These are phyloP conservation scores for Xylaria sp. DNA, from an alignment of 2,329 filamentous ascomycete species.

Conservation along the genomic window DNA sequence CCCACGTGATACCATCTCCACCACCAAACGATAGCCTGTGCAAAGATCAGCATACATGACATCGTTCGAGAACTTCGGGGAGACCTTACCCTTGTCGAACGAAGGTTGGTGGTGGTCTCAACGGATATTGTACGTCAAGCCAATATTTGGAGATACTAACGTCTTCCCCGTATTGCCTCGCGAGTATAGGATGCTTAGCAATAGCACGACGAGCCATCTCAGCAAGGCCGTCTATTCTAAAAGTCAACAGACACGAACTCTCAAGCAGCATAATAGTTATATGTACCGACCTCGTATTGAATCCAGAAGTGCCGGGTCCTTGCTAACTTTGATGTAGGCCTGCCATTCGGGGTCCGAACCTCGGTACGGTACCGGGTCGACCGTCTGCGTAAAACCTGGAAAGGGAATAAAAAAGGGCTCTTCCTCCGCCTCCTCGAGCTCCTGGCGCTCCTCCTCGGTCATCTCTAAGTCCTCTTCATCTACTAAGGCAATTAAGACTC, in stretches of 20 bases:
- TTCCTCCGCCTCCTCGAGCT: slow-evolving; percentile 55
- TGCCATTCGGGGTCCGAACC: slow-evolving; percentile 71
- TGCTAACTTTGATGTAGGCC: slow-evolving; percentile 67
- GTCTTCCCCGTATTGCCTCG: slow-evolving; percentile 57
- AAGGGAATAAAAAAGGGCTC: slow-evolving; percentile 69
- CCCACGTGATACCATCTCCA: slow-evolving; percentile 61
- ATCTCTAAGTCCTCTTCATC: slow-evolving; percentile 56
- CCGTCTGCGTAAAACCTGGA: slow-evolving; percentile 64
- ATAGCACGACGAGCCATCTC: slow-evolving; percentile 56
- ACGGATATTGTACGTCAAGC: slow-evolving; percentile 71
- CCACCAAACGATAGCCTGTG: slow-evolving; percentile 58
- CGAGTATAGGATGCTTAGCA: slow-evolving; percentile 56
- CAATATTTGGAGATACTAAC: slow-evolving; percentile 63
- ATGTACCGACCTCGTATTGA: slow-evolving; percentile 58
- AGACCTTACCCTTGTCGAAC: slow-evolving; percentile 66
- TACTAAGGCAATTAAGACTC: slow-evolving; percentile 54
- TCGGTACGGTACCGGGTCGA: slow-evolving; percentile 62
- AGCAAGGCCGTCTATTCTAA: slow-evolving; percentile 56
- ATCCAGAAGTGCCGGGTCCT: slow-evolving; percentile 59
- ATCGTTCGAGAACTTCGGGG: background rate
- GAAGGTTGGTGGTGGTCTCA: slow-evolving; percentile 67
- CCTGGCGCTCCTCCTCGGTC: slow-evolving; percentile 57
- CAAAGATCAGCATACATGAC: slow-evolving; percentile 36
- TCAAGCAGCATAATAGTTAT: background rate
- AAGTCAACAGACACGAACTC: slow-evolving; percentile 20